A percentile compares a stretch with the other conserved stretches of the same genome.
Evolutionary conservation across 2,329 filamentous ascomycete genomes (phyloP).

Genomic region (Parasarocladium wereldwijsianum): DNA sequence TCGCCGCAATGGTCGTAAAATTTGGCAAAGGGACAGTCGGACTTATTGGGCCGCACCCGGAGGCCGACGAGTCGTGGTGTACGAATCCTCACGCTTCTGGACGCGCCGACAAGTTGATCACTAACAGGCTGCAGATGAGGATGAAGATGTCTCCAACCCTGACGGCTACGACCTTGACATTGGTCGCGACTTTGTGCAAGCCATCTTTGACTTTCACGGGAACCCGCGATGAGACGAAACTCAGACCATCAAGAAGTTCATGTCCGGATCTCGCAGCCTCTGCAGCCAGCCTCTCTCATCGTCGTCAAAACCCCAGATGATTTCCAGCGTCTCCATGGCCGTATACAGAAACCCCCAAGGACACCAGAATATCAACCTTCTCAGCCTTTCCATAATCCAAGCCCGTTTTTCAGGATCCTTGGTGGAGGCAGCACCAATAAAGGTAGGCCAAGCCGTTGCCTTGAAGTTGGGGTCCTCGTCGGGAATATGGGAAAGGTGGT

Average conservation of each 20-base stretch:
- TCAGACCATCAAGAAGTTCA: slow-evolving; percentile 29
- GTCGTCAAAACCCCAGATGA: slow-evolving; percentile 26
- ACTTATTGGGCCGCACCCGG: slow-evolving; percentile 12
- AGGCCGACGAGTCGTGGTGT: slow-evolving; percentile 13
- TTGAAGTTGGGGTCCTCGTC: slow-evolving; percentile 38
- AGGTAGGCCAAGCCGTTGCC: slow-evolving; percentile 40
- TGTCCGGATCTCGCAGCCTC: slow-evolving; percentile 23
- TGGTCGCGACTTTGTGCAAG: slow-evolving; percentile 11
- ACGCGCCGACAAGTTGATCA: not conserved
- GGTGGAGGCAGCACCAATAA: slow-evolving; percentile 38
- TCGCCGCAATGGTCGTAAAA: slow-evolving; percentile 11
- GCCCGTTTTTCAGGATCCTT: slow-evolving; percentile 23
- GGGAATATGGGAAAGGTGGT: slow-evolving; percentile 30
- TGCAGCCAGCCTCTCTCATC: slow-evolving; percentile 24
- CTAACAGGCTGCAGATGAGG: slow-evolving; percentile 3
- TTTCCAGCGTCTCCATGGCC: slow-evolving; percentile 27
- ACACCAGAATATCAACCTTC: slow-evolving; percentile 22
- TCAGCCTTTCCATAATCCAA: slow-evolving; percentile 33
- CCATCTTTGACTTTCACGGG: too few relatives aligned
- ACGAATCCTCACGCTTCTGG: slow-evolving; percentile 4
- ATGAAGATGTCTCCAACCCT: slow-evolving; percentile 8
- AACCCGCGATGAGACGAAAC: too few relatives aligned
- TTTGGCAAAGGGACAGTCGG: slow-evolving; percentile 12
- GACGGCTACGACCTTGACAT: slow-evolving; percentile 11
- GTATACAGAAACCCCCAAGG: slow-evolving; percentile 35